Conservation (phyloP, 257 asterid species). For the Scutellaria baicalensis region DNA sequence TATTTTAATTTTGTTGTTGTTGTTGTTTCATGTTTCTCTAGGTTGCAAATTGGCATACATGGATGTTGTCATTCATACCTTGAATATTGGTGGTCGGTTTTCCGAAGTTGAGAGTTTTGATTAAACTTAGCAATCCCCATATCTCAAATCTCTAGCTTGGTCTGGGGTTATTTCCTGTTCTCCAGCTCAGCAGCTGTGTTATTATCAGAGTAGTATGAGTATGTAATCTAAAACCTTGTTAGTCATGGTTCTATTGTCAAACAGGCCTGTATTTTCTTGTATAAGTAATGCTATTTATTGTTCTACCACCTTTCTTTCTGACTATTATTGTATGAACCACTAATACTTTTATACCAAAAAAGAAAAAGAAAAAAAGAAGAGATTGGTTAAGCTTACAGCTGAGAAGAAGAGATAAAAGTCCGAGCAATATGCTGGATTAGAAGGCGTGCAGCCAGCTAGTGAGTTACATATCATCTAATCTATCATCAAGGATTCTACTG, state of each 20-base stretch:
- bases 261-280: neutral
- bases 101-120: slow-evolving; percentile 15
- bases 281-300: neutral
- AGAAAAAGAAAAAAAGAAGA: neutral
- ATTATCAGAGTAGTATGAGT: slow-evolving; percentile 18
- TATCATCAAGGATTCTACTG: neutral
- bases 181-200: slow-evolving; percentile 8
- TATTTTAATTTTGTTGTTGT: neutral
- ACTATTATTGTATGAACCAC: neutral
- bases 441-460: neutral
- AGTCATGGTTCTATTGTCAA: slow-evolving; percentile 6
- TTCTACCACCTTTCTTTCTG: neutral
- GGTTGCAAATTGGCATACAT: slow-evolving; percentile 21
- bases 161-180: neutral
- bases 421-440: neutral
- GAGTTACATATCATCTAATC: neutral
- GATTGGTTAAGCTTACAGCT: neutral
- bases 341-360: neutral
- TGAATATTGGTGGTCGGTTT: slow-evolving; percentile 8
- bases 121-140: slow-evolving; percentile 11
- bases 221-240: slow-evolving; percentile 20
- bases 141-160: slow-evolving; percentile 13
- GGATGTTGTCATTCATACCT: slow-evolving; percentile 16
- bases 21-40: slow-evolving; percentile 5
- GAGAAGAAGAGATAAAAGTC: neutral